Evolutionary conservation across 148 eudicot species (phyloP), one percentile per base, ranked within the genome.

Genomic region (Mesembryanthemum crystallinum): DNA sequence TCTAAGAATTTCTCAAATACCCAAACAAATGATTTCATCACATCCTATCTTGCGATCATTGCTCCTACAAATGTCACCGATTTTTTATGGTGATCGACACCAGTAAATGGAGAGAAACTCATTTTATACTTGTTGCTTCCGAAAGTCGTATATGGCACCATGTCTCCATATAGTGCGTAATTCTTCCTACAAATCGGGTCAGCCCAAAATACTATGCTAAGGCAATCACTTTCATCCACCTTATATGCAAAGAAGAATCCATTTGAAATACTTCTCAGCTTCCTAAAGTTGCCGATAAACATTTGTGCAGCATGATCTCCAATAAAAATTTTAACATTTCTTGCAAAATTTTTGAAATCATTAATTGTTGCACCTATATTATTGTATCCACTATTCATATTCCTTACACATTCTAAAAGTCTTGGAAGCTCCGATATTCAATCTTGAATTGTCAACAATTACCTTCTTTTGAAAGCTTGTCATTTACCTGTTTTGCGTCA

Each of bases 71-170:
- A 73, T 20, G n/a, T 43, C 1, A 60, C 67, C 24, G 54, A 73
- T 7, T 21, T 59, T 20, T 23, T 39, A 21, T 61, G 76, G 15
- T 59, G 54, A 17, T 59, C 67, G 1, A 73, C 55, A 1, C 76
- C 67, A 14, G 67, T 73, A 8, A 73, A 73, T 1, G 67, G 67
- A 8, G 67, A 30, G 60, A 73, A 61, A 4, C 51, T 39, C 60
- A 71, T 25, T 6, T 10, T 10, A 13, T 71, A 71, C 27, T 28
- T 71, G 58, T 49, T 71, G 3, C 59, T 25, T 21, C n/a, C n/a
- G n/a, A n/a, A n/a, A n/a, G n/a, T n/a, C n/a, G n/a, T n/a, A n/a
- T n/a, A 47, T 14, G 73, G 47, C 1, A 68, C 37, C 57, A 68
- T 47, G 12, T 68, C 55, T 6, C 59, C 73, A 49, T 45, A 69